phyloP scores from a whole-genome alignment of 2,329 filamentous ascomycete species.

The Colletotrichum trifolii region DNA sequence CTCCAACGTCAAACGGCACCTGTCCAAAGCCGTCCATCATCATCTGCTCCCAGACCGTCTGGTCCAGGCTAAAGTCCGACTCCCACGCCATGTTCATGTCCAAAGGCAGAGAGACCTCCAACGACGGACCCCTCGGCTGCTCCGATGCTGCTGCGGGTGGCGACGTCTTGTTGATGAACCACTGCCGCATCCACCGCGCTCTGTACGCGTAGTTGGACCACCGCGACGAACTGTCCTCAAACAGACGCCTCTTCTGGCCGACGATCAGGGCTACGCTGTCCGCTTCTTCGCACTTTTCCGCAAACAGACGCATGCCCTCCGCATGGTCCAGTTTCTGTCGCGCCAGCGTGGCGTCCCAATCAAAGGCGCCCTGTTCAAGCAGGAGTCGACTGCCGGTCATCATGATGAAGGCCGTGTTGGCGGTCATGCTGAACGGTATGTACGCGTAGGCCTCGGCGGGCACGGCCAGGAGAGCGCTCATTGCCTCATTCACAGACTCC shows the following conservation, averaged over 20 bases:
- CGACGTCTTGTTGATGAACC: constrained; percentile 45
- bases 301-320: constrained; percentile 41
- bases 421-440: constrained; percentile 45
- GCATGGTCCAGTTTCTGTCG: constrained; percentile 48
- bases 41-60: constrained; percentile 25
- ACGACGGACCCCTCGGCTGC: not conserved
- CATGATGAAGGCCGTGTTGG: constrained; percentile 48
- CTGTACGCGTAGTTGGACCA: constrained; percentile 49
- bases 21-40: constrained; percentile 11
- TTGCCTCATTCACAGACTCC: constrained; percentile 42
- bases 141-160: not conserved
- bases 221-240: constrained; percentile 46
- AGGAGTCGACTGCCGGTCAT: constrained; percentile 50
- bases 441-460: constrained; percentile 41
- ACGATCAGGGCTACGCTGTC: constrained; percentile 41
- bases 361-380: constrained; percentile 45
- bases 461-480: constrained; percentile 42
- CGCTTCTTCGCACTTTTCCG: constrained; percentile 46
- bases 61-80: constrained; percentile 16
- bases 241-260: constrained; percentile 41
- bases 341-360: constrained; percentile 50
- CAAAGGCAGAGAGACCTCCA: not conserved
- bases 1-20: not conserved
- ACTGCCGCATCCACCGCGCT: constrained; percentile 53
- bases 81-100: constrained; percentile 16